Evolutionary conservation across 345 rosid species (phyloP).

Genomic region (Triadica sebifera): DNA sequence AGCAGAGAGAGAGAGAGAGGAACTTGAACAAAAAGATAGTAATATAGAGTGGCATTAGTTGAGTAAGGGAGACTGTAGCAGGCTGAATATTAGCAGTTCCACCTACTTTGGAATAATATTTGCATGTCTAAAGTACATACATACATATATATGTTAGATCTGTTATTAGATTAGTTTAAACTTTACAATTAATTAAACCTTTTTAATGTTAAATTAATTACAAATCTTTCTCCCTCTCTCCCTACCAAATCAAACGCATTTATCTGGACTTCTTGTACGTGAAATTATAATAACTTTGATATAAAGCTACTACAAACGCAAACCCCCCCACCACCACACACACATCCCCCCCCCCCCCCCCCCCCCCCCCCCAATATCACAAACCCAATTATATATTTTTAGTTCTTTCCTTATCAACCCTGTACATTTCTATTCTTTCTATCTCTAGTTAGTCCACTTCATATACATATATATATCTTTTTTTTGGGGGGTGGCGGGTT

Average conservation of each 20-base stretch:
- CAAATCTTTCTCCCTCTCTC: background rate
- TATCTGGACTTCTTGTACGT: slow-evolving; percentile 24
- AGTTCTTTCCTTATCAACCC: too few species aligned
- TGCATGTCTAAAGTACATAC: slow-evolving; percentile 3
- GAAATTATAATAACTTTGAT: slow-evolving; percentile 38
- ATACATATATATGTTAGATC: background rate
- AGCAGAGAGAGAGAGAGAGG: slow-evolving; percentile 5
- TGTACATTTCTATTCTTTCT: too few species aligned
- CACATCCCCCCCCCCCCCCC: too few species aligned
- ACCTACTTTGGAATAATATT: slow-evolving; percentile 23
- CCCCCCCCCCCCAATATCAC: slow-evolving; percentile 36
- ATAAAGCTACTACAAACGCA: slow-evolving; percentile 38
- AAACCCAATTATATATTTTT: slow-evolving; percentile 7
- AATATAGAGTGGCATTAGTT: background rate
- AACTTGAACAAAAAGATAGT: slow-evolving; percentile 4
- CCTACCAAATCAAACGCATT: slow-evolving; percentile 1
- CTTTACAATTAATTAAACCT: too few species aligned
- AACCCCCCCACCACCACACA: too few species aligned
- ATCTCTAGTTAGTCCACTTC: too few species aligned
- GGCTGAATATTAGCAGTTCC: slow-evolving; percentile 18
- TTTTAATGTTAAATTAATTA: background rate
- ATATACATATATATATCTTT: too few species aligned
- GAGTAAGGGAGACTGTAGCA: slow-evolving; percentile 4
- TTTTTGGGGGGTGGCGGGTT: too few species aligned
- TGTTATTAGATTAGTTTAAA: slow-evolving; percentile 18